These are phyloP conservation scores for Podospora fimiseda DNA, from an alignment of 495 filamentous ascomycete genomes.

Conservation along the genomic window DNA sequence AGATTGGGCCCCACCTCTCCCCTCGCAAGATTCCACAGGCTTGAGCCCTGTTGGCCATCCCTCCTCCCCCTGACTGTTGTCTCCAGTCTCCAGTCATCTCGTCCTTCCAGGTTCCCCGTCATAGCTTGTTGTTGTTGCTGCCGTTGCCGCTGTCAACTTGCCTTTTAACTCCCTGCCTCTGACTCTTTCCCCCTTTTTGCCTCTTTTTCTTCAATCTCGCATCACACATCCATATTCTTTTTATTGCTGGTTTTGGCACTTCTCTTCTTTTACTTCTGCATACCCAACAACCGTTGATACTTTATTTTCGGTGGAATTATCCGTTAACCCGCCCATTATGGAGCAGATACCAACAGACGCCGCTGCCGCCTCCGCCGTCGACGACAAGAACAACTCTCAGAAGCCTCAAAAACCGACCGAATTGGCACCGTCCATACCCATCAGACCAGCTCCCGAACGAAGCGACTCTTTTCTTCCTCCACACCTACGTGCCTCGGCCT, in stretches of 20 bases:
- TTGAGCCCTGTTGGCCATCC: conserved; percentile 3
- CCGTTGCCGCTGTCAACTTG: conserved; percentile 1
- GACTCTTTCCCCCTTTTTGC: neutral
- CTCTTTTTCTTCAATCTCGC: neutral
- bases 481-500: conserved; percentile 29
- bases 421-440: neutral
- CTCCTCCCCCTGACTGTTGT: neutral
- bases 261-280: too few species aligned
- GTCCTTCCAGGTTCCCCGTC: conserved; percentile 8
- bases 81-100: conserved; percentile 3
- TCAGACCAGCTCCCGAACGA: conserved; percentile 10
- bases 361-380: too few species aligned
- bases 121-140: conserved; percentile 3
- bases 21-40: neutral
- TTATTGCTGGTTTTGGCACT: neutral
- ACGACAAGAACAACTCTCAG: conserved; percentile 2
- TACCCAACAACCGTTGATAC: too few species aligned
- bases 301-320: too few species aligned
- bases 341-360: conserved; percentile 11
- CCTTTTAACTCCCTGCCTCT: conserved; percentile 5
- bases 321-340: conserved; percentile 8
- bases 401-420: neutral
- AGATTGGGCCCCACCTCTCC: neutral
- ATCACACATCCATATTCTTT: too few species aligned
- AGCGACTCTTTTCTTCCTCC: conserved; percentile 27